Conservation (phyloP, 495 filamentous ascomycete species). For the Podospora comata region DNA sequence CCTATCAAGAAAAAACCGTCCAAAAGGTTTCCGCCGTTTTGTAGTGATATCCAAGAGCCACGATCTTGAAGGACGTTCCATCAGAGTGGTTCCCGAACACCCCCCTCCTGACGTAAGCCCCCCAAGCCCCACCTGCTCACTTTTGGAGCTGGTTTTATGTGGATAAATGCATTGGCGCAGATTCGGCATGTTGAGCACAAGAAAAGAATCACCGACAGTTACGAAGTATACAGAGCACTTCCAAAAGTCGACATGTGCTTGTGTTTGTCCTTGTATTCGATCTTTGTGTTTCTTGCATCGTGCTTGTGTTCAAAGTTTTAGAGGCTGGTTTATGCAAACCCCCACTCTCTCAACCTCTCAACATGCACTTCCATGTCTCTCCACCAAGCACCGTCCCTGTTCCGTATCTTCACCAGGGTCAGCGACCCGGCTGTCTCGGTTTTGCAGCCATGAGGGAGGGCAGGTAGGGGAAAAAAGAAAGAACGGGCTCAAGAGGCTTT, state of each 20-base stretch:
- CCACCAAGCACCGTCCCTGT: slow-evolving; percentile 17
- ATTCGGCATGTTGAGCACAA: neutral
- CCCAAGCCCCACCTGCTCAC: neutral
- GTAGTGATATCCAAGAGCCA: neutral
- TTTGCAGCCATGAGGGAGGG: slow-evolving; percentile 15
- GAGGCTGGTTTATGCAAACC: slow-evolving; percentile 30
- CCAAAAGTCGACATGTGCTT: neutral
- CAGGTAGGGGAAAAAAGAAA: slow-evolving; percentile 11
- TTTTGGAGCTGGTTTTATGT: no score
- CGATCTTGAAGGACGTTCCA: neutral
- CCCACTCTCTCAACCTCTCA: slow-evolving; percentile 19
- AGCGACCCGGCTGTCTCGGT: slow-evolving; percentile 27
- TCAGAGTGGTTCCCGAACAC: slow-evolving; percentile 3
- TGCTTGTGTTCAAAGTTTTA: slow-evolving; percentile 19
- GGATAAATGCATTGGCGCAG: neutral
- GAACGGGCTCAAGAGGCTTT: slow-evolving; percentile 20
- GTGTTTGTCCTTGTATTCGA: neutral
- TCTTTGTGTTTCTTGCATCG: neutral
- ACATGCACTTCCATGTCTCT: slow-evolving; percentile 23
- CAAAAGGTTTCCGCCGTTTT: no score
- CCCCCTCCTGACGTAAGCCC: neutral
- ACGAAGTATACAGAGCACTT: neutral
- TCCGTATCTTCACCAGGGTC: slow-evolving; percentile 16
- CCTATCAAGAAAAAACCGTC: neutral
- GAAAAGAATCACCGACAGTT: neutral